Percentiles rank a stretch among this genome's conserved stretches.
Evolutionary conservation across 176 grass and related monocot genomes (phyloP).

Genomic region (Oryza rufipogon): DNA sequence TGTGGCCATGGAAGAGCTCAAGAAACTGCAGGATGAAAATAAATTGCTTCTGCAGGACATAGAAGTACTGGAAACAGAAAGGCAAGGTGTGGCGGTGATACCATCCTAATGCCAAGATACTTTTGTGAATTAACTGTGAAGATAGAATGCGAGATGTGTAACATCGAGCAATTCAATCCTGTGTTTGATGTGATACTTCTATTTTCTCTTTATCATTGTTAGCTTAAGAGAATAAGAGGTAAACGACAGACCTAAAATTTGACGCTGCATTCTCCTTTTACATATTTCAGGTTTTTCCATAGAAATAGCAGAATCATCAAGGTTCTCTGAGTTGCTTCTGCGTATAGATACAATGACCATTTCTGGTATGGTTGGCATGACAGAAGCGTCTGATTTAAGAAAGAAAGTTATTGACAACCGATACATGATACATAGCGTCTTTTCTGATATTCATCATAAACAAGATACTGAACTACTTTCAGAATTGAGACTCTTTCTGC

Average conservation of each 20-base stretch:
- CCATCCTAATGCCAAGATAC: neutral
- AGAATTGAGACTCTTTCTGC: slow-evolving; percentile 46
- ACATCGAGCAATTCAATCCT: neutral
- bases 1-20: slow-evolving; percentile 49
- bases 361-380: slow-evolving; percentile 42
- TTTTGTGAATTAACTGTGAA: neutral
- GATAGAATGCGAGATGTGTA: slow-evolving; percentile 1
- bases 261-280: neutral
- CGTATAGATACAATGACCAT: slow-evolving; percentile 58
- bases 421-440: slow-evolving; percentile 32
- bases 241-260: neutral
- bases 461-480: slow-evolving; percentile 49
- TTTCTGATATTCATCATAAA: slow-evolving; percentile 46
- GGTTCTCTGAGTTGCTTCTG: slow-evolving; percentile 51
- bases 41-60: slow-evolving; percentile 44
- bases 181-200: neutral
- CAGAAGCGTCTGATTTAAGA: slow-evolving; percentile 56
- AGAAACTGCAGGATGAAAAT: slow-evolving; percentile 52
- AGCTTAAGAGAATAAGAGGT: neutral
- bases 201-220: slow-evolving; percentile 2
- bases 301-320: slow-evolving; percentile 22
- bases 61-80: slow-evolving; percentile 38
- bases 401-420: slow-evolving; percentile 51
- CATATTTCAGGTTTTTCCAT: slow-evolving; percentile 39
- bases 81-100: neutral